These are phyloP conservation scores for Gossypium longicalyx DNA, from an alignment of 345 rosid species.

Conservation along the genomic window DNA sequence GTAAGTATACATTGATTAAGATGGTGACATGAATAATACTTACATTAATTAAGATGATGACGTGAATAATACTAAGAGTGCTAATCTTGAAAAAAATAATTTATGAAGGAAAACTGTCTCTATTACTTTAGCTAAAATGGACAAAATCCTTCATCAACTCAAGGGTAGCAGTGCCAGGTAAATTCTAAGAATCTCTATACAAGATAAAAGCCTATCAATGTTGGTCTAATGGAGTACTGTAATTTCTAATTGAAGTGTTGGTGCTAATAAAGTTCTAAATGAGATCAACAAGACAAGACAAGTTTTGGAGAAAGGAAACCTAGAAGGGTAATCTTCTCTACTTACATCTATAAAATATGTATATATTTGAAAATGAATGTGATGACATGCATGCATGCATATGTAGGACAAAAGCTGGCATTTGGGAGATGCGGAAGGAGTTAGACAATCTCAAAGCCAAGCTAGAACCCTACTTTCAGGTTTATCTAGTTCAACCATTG, in stretches of 20 bases:
- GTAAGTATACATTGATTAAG: slow-evolving; percentile 13
- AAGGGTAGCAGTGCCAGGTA: slow-evolving; percentile 28
- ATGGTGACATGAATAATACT: background rate
- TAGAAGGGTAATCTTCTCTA: slow-evolving; percentile 19
- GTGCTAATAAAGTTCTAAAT: slow-evolving; percentile 23
- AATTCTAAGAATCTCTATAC: background rate
- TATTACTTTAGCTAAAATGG: slow-evolving; percentile 9
- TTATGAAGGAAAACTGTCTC: slow-evolving; percentile 16
- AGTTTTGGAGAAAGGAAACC: background rate
- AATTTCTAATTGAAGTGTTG: slow-evolving; percentile 22
- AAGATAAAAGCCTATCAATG: background rate
- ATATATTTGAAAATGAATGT: background rate
- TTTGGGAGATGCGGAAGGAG: slow-evolving; percentile 22
- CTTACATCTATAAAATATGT: background rate
- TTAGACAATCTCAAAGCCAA: slow-evolving; percentile 19
- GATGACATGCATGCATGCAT: slow-evolving; percentile 7
- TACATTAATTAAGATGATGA: background rate
- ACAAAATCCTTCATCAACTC: slow-evolving; percentile 21
- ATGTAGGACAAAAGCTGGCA: background rate
- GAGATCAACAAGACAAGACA: slow-evolving; percentile 14
- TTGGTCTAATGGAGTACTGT: background rate
- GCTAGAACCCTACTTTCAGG: slow-evolving; percentile 29
- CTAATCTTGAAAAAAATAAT: background rate
- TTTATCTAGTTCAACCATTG: background rate
- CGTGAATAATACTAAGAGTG: background rate